phyloP scores from a whole-genome alignment of 345 rosid species.

The Salix brachista region DNA sequence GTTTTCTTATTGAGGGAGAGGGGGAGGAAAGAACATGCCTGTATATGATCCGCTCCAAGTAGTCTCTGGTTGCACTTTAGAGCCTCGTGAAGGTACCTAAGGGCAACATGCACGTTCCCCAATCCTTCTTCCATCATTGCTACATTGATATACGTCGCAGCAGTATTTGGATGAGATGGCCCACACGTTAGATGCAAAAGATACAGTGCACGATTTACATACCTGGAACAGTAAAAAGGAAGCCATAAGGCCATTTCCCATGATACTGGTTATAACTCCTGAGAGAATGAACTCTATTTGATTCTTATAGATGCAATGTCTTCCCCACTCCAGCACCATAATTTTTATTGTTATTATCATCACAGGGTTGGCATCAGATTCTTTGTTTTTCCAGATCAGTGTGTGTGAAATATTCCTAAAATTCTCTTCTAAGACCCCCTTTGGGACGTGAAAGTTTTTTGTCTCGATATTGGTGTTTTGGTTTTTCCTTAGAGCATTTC shows the following conservation, averaged over 20 bases:
- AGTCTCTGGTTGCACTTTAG: constrained; percentile 33
- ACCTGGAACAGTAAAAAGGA: constrained; percentile 15
- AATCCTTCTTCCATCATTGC: constrained; percentile 42
- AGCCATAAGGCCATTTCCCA: neutral
- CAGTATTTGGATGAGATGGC: constrained; percentile 37
- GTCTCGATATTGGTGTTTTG: neutral
- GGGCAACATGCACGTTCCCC: constrained; percentile 34
- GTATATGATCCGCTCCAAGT: constrained; percentile 38
- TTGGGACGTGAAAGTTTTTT: neutral
- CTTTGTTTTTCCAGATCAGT: neutral
- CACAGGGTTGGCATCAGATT: neutral
- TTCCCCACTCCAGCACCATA: neutral
- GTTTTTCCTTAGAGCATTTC: neutral
- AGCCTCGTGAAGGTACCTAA: constrained; percentile 38
- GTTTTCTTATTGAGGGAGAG: neutral
- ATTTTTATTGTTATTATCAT: neutral
- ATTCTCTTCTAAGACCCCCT: neutral
- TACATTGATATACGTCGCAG: constrained; percentile 36
- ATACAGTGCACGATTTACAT: constrained; percentile 36
- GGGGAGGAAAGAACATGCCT: constrained; percentile 13
- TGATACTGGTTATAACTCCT: neutral
- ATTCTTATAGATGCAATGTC: neutral
- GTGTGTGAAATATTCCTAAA: neutral
- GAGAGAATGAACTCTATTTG: neutral
- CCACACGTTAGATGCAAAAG: constrained; percentile 36